These are phyloP conservation scores for Saxispiralis lemnorum DNA, from an alignment of 495 filamentous ascomycete species.

Conservation along the genomic window DNA sequence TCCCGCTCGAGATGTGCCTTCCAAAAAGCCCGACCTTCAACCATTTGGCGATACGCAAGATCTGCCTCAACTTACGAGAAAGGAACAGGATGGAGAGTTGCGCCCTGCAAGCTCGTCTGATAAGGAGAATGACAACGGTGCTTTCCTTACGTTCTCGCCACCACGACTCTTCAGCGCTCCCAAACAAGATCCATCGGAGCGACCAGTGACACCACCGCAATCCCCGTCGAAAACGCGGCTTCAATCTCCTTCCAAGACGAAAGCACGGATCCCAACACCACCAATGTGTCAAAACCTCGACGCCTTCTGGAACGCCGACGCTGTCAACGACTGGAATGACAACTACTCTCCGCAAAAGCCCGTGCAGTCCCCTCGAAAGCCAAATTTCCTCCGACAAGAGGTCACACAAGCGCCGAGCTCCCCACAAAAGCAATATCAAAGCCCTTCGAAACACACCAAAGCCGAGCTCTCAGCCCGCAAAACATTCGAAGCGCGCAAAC, in stretches of 20 bases:
- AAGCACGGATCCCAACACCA: constrained; percentile 31
- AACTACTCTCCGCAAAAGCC: constrained; percentile 50
- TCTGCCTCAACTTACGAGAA: neutral
- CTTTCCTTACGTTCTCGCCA: constrained; percentile 17
- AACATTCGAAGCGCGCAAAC: constrained; percentile 49
- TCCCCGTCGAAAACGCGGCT: constrained; percentile 30
- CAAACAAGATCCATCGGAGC: constrained; percentile 8
- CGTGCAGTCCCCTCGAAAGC: constrained; percentile 21
- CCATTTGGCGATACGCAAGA: neutral
- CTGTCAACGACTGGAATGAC: constrained; percentile 69
- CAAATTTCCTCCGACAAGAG: neutral
- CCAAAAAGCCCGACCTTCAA: neutral
- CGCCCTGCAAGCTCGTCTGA: constrained; percentile 16
- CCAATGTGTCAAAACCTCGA: constrained; percentile 52
- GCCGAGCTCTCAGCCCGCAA: constrained; percentile 31
- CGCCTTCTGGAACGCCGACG: constrained; percentile 62
- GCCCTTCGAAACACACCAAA: constrained; percentile 23
- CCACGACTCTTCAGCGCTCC: constrained; percentile 17
- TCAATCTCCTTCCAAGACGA: constrained; percentile 36
- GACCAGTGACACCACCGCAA: constrained; percentile 24
- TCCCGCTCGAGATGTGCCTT: neutral
- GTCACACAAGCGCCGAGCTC: constrained; percentile 11
- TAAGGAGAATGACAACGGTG: constrained; percentile 13
- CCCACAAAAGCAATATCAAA: constrained; percentile 12
- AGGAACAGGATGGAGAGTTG: neutral